Base-by-base conservation (phyloP, 1,284 basidiomycete species). In the Irpex rosettiformis region DNA sequence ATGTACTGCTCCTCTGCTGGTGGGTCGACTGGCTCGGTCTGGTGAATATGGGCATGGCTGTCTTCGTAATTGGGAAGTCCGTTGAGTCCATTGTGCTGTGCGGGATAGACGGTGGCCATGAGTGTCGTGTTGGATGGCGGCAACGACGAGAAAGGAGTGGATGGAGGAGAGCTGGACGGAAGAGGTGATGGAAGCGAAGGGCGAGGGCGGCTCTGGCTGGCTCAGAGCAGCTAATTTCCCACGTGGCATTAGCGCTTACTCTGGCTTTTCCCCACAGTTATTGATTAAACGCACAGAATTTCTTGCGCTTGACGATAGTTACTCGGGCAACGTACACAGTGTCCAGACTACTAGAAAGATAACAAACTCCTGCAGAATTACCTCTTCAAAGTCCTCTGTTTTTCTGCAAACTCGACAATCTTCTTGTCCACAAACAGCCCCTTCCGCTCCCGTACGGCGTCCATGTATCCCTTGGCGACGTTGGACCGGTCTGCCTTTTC, bases 401-500 rank as follows among this genome's bases (percentile, higher is more conserved):
- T 98, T 78, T 98, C 96, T 5, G 96, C 95, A 71, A 88, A 89
- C 70, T 96, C 91, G 5, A 98, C 93, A 43, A 96, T 89, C 75
- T 97, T 97, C 65, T 85, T 78, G 73, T 96, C 94, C 3, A 97
- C 91, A 72, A 94, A 96, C 84, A 98, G 83, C n/a, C 95, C 95
- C 74, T 98, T 98, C 51, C 95, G 80, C 67, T 89, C 88, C 61
- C 97, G 81, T 22, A 99, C 97, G 0, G 74, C 79, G 66, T 99
- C 96, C 87, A 98, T 92, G 66, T 98, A 99, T 18, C 78, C 84
- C 71, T 95, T 96, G 0, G 96, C 96, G n/a, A 98, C 79, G 71
- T 99, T 99, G 21, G 88, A 86, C 54, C 93, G 80, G 70, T 99
- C 97, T 1, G 96, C 90, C 72, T 98, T 97, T 70, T 96, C 94